Evolutionary conservation across 2,329 filamentous ascomycete species (phyloP).

Genomic region (Aschersonia sp.): DNA sequence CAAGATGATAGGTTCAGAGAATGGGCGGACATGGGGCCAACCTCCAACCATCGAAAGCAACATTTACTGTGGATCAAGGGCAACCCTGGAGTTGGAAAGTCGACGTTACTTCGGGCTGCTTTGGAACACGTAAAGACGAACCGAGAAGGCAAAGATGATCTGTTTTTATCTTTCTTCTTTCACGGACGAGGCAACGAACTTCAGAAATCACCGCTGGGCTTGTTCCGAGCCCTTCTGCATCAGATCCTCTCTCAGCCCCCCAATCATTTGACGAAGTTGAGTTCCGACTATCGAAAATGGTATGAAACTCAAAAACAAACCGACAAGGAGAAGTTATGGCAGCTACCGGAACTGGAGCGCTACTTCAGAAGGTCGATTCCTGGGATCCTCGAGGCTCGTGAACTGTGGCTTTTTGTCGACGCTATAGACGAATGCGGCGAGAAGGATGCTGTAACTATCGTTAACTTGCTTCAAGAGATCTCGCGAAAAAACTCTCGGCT

Average conservation of each 20-base stretch:
- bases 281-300: slow-evolving; percentile 5
- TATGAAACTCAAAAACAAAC: slow-evolving; percentile 5
- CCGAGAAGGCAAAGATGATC: slow-evolving; percentile 9
- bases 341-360: slow-evolving; percentile 7
- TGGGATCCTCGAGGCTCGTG: slow-evolving; percentile 1
- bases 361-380: slow-evolving; percentile 10
- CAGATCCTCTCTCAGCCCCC: slow-evolving; percentile 13
- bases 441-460: slow-evolving; percentile 8
- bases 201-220: slow-evolving; percentile 10
- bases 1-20: slow-evolving; percentile 8
- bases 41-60: too few relatives aligned
- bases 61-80: slow-evolving; percentile 21
- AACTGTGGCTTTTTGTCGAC: slow-evolving; percentile 17
- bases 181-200: neutral
- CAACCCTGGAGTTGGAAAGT: slow-evolving; percentile 12
- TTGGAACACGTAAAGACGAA: slow-evolving; percentile 11
- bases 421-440: slow-evolving; percentile 20
- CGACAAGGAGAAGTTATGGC: slow-evolving; percentile 13
- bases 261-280: slow-evolving; percentile 7
- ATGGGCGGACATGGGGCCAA: slow-evolving; percentile 10
- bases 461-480: slow-evolving; percentile 1
- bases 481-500: slow-evolving; percentile 2
- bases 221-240: slow-evolving; percentile 20
- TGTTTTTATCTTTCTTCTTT: slow-evolving; percentile 14
- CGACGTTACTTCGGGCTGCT: slow-evolving; percentile 19